A percentile compares a stretch with the other conserved stretches of the same genome.
These are phyloP conservation scores for Cornus kousa DNA, from an alignment of 148 eudicot species.

Conservation along the genomic window DNA sequence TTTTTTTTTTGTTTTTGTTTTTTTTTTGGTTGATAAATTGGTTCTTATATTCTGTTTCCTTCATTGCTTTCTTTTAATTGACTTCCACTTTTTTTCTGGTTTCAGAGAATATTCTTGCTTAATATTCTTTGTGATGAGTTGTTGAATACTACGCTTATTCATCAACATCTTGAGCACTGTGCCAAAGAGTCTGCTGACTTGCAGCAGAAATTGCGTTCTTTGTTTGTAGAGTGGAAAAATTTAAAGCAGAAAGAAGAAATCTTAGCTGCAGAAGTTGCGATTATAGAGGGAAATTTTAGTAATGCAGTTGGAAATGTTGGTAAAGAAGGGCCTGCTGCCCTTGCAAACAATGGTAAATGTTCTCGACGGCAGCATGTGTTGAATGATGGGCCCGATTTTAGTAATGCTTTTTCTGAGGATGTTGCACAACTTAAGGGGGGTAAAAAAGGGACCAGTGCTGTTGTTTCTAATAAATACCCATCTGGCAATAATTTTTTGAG, in stretches of 20 bases:
- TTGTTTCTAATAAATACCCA: background rate
- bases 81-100: conserved; percentile 9
- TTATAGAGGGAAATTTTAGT: conserved; percentile 13
- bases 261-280: conserved; percentile 28
- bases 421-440: no score
- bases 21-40: background rate
- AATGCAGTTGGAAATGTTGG: conserved; percentile 14
- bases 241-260: conserved; percentile 49
- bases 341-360: background rate
- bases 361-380: background rate
- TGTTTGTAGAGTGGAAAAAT: conserved; percentile 42
- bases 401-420: background rate
- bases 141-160: conserved; percentile 47
- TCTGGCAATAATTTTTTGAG: no score
- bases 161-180: conserved; percentile 58
- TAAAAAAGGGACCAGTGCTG: no score
- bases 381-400: background rate
- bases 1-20: no score
- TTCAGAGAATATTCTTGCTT: conserved; percentile 53
- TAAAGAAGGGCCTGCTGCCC: background rate
- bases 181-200: conserved; percentile 40
- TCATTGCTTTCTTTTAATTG: background rate
- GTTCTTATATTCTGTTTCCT: background rate
- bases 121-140: conserved; percentile 61
- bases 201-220: conserved; percentile 54